Evolutionary conservation across 768 basidiomycete species (phyloP).

Genomic region (Kwoniella bestiolae): DNA sequence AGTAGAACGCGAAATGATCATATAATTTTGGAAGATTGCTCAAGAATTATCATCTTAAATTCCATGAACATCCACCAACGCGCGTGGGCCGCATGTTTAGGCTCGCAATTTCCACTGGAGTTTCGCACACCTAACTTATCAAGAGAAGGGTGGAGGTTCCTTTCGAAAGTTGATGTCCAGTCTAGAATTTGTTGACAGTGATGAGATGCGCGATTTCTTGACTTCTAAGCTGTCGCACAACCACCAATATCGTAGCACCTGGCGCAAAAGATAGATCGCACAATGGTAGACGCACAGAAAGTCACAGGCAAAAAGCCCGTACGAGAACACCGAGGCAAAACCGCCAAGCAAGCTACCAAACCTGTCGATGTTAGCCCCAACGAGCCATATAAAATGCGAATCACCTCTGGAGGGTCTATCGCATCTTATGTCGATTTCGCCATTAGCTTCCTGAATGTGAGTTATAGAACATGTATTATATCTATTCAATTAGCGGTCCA

Average conservation of each 20-base stretch:
- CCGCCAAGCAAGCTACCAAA: not conserved
- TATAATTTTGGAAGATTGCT: not conserved
- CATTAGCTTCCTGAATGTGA: constrained; percentile 32
- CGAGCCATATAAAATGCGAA: constrained; percentile 40
- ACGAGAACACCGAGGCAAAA: not conserved
- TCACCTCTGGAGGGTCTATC: constrained; percentile 41
- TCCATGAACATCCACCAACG: not conserved
- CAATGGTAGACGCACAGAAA: not conserved
- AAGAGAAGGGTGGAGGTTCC: not conserved
- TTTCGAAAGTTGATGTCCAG: not conserved
- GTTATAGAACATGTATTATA: too few relatives aligned
- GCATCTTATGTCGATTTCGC: constrained; percentile 40
- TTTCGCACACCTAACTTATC: not conserved
- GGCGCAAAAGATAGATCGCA: not conserved
- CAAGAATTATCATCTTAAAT: not conserved
- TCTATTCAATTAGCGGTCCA: constrained; percentile 33
- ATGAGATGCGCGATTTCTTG: too few relatives aligned
- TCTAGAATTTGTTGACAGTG: not conserved
- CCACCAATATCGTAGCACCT: not conserved
- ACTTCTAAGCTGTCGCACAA: not conserved
- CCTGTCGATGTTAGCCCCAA: not conserved
- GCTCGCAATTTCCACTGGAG: not conserved
- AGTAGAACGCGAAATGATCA: not conserved
- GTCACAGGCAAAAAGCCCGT: not conserved
- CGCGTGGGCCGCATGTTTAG: not conserved